Conservation (phyloP, 2,329 filamentous ascomycete species). For the Fusarium buxicola region DNA sequence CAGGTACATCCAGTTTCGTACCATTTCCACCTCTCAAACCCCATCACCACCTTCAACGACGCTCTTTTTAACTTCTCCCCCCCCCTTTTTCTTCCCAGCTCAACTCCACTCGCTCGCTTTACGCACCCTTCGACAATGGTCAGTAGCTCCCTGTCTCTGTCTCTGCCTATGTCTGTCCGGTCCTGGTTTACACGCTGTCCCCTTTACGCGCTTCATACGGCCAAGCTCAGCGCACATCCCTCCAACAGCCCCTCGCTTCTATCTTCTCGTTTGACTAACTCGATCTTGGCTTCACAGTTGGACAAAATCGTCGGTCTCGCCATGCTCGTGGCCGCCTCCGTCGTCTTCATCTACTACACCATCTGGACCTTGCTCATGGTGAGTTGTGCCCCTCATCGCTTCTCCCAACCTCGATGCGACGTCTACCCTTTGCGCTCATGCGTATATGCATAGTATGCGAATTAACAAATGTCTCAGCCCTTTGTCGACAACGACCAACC, state of each 20-base stretch:
- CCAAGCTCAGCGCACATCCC: slow-evolving; percentile 1
- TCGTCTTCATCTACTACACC: slow-evolving; percentile 87
- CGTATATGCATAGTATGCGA: not conserved
- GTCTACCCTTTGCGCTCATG: slow-evolving; percentile 4
- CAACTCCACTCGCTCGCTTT: slow-evolving; percentile 32
- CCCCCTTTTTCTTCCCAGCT: slow-evolving; percentile 18
- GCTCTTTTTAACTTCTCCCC: slow-evolving; percentile 37
- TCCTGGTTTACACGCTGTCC: slow-evolving; percentile 31
- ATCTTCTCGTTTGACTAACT: slow-evolving; percentile 26
- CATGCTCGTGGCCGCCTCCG: slow-evolving; percentile 74
- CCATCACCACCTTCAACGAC: slow-evolving; percentile 31
- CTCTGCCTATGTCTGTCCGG: no score
- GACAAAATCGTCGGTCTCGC: slow-evolving; percentile 82
- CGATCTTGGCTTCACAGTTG: slow-evolving; percentile 68
- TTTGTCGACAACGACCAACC: slow-evolving; percentile 97
- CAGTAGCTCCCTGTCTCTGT: slow-evolving; percentile 10
- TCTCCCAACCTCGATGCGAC: slow-evolving; percentile 10
- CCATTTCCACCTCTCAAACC: slow-evolving; percentile 25
- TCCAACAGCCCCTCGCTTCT: slow-evolving; percentile 41
- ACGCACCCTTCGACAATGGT: slow-evolving; percentile 44
- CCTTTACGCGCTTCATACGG: slow-evolving; percentile 33
- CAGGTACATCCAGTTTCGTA: slow-evolving; percentile 29
- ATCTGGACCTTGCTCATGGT: slow-evolving; percentile 99
- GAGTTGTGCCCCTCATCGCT: slow-evolving; percentile 47
- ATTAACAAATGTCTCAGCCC: slow-evolving; percentile 68